Conservation (phyloP, 441 rosid species). For the Jatropha multifida region DNA sequence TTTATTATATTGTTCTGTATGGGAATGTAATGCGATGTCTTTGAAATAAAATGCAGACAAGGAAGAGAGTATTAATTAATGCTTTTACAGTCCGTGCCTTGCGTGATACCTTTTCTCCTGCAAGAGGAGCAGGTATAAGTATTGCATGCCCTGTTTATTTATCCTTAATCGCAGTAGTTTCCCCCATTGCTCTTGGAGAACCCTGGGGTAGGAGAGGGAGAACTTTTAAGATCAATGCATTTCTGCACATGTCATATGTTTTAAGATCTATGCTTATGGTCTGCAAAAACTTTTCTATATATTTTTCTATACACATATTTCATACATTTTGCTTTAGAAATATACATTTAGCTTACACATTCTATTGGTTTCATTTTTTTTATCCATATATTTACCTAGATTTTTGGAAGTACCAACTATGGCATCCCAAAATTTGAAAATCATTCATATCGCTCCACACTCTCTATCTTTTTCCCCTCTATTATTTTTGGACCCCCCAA, state of each 20-base stretch:
- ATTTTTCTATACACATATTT: too few relatives aligned
- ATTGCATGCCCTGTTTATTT: conserved; percentile 13
- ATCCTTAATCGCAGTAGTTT: too few relatives aligned
- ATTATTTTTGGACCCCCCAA: conserved; percentile 1
- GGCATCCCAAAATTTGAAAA: neutral
- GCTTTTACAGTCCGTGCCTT: conserved; percentile 99
- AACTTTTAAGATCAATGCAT: too few relatives aligned
- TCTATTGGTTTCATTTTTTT: too few relatives aligned
- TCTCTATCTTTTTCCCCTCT: neutral
- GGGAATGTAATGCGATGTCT: conserved; percentile 26
- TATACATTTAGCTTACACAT: too few relatives aligned
- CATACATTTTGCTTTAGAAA: too few relatives aligned
- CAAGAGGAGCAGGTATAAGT: conserved; percentile 96
- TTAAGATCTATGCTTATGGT: neutral
- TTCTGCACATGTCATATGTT: too few relatives aligned
- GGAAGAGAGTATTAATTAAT: conserved; percentile 96
- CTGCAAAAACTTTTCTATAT: neutral
- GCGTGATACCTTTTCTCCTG: conserved; percentile 96
- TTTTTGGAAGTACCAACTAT: neutral
- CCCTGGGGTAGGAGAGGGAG: too few relatives aligned
- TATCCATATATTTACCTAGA: too few relatives aligned
- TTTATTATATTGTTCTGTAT: conserved; percentile 17
- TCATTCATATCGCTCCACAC: neutral
- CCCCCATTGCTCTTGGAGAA: too few relatives aligned
- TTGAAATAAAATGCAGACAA: conserved; percentile 57